Percentiles rank a stretch among this genome's conserved stretches.
These are phyloP conservation scores for Carex myosuroides DNA, from an alignment of 176 grass and related monocot genomes.

Conservation along the genomic window DNA sequence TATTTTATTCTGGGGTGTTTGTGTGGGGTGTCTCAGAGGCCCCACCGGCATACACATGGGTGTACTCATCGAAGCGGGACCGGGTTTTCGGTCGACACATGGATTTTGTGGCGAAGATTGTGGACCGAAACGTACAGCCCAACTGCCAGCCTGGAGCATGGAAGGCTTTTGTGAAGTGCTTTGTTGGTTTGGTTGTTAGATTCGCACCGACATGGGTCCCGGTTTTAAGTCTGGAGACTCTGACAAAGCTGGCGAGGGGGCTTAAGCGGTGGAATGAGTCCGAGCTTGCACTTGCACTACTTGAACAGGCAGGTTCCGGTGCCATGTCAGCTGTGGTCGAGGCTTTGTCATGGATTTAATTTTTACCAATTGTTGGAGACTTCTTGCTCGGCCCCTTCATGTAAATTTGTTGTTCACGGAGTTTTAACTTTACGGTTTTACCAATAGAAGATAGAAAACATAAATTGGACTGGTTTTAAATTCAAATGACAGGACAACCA, in stretches of 20 bases:
- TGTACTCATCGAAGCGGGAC: slow-evolving; percentile 10
- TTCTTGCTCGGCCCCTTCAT: not conserved
- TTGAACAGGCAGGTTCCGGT: slow-evolving; percentile 8
- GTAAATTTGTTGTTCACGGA: slow-evolving; percentile 3
- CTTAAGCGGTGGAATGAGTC: slow-evolving; percentile 23
- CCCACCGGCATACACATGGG: slow-evolving; percentile 5
- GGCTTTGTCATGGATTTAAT: slow-evolving; percentile 5
- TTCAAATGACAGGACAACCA: not conserved
- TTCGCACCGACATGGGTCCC: slow-evolving; percentile 1
- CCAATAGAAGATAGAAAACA: not conserved
- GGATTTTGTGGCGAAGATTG: slow-evolving; percentile 8
- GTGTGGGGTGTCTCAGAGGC: slow-evolving; percentile 15
- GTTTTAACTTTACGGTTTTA: not conserved
- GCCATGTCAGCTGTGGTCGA: slow-evolving; percentile 20
- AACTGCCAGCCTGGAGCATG: slow-evolving; percentile 20
- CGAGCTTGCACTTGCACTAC: slow-evolving; percentile 12
- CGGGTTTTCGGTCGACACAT: slow-evolving; percentile 13
- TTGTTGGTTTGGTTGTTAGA: slow-evolving; percentile 9
- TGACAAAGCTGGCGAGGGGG: slow-evolving; percentile 12
- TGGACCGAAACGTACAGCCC: not conserved
- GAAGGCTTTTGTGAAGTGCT: slow-evolving; percentile 20
- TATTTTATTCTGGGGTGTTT: slow-evolving; percentile 26
- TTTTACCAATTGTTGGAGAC: not conserved
- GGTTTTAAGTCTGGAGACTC: slow-evolving; percentile 3
- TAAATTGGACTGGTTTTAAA: not conserved